These are phyloP conservation scores for Silene conica DNA, from an alignment of 148 eudicot genomes.

Conservation along the genomic window DNA sequence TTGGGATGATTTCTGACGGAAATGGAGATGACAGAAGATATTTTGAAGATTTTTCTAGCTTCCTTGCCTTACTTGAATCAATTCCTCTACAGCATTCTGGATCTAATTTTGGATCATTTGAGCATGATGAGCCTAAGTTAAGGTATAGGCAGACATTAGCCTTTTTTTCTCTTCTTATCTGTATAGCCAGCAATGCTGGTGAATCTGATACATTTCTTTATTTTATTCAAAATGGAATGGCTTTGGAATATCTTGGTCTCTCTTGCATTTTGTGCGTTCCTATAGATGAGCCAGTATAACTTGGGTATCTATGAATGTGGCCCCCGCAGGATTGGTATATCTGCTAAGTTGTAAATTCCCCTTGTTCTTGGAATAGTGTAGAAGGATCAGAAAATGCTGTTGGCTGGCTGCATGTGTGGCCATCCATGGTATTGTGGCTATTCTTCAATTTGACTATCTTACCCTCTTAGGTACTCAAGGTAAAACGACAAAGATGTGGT, in stretches of 20 bases:
- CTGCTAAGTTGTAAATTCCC: neutral
- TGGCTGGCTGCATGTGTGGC: neutral
- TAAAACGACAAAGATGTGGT: neutral
- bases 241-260: slow-evolving; percentile 4
- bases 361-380: neutral
- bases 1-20: slow-evolving; percentile 55
- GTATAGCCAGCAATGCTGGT: neutral
- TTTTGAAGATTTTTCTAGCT: slow-evolving; percentile 73
- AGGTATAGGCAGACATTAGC: slow-evolving; percentile 41
- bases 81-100: slow-evolving; percentile 64
- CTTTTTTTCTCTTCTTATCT: slow-evolving; percentile 3
- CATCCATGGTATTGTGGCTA: neutral
- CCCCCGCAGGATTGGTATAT: neutral
- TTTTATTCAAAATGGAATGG: neutral
- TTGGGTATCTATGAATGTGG: neutral
- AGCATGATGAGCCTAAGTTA: slow-evolving; percentile 49
- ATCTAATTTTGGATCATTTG: slow-evolving; percentile 48
- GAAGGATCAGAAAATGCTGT: neutral
- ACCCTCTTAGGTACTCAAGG: too few species aligned
- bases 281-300: neutral
- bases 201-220: neutral
- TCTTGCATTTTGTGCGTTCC: slow-evolving; percentile 3
- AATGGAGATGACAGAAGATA: slow-evolving; percentile 53
- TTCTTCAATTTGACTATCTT: neutral
- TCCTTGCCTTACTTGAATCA: slow-evolving; percentile 79